Percentiles rank a stretch among this genome's conserved stretches.
These are phyloP conservation scores for Aspergillus cejpii DNA, from an alignment of 2,329 filamentous ascomycete genomes.

Conservation along the genomic window DNA sequence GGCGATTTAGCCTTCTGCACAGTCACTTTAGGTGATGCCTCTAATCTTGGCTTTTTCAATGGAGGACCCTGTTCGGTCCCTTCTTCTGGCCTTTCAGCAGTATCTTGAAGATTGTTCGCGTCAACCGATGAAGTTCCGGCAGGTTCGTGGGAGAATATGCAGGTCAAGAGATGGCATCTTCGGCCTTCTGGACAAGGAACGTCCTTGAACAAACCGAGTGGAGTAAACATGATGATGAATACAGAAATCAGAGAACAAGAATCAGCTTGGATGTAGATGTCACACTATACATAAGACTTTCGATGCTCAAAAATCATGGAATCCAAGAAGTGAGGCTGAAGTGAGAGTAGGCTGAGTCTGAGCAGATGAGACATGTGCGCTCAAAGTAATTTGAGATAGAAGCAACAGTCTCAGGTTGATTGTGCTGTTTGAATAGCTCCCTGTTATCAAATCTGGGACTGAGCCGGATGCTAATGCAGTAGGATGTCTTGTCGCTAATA, in stretches of 20 bases:
- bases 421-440: too few species aligned
- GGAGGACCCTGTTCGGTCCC: conserved; percentile 12
- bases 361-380: neutral
- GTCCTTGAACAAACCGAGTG: conserved; percentile 50
- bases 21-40: conserved; percentile 2
- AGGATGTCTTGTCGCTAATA: neutral
- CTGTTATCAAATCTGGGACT: neutral
- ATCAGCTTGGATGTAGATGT: neutral
- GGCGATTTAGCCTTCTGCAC: neutral
- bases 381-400: neutral
- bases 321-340: neutral
- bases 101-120: conserved; percentile 15
- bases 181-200: conserved; percentile 48
- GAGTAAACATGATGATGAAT: conserved; percentile 47
- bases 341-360: neutral
- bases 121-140: conserved; percentile 1
- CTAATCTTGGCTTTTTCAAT: conserved; percentile 28
- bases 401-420: too few species aligned
- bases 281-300: neutral
- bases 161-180: conserved; percentile 49
- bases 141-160: conserved; percentile 52
- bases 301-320: neutral
- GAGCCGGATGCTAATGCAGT: neutral
- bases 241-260: neutral
- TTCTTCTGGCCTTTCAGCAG: conserved; percentile 4